Conservation (phyloP, 2,329 filamentous ascomycete genomes). For the Ophiostoma ips region DNA sequence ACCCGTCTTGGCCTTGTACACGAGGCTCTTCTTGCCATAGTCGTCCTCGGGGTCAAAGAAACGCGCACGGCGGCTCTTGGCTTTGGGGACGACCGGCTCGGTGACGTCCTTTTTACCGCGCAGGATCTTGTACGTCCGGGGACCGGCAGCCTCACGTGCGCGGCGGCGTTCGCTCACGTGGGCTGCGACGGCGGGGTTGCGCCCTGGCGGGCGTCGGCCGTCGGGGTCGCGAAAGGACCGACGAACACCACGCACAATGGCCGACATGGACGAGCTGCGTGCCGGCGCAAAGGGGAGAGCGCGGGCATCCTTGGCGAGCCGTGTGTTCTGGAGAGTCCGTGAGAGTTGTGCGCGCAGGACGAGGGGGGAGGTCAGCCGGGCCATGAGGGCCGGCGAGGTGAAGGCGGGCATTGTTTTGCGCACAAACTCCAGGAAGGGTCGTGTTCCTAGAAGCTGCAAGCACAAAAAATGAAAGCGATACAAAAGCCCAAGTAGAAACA, state of each 20-base stretch:
- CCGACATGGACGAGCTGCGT: slow-evolving; percentile 14
- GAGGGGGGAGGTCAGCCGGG: slow-evolving; percentile 1
- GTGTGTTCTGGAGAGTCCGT: not conserved
- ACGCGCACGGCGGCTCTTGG: slow-evolving; percentile 33
- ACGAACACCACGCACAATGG: slow-evolving; percentile 14
- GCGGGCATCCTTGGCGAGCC: not conserved
- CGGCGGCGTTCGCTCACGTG: slow-evolving; percentile 19
- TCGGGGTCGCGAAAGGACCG: slow-evolving; percentile 11
- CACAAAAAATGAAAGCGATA: not conserved
- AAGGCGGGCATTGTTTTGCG: slow-evolving; percentile 7
- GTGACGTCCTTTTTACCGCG: slow-evolving; percentile 41
- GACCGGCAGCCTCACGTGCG: slow-evolving; percentile 15
- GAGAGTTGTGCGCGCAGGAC: not conserved
- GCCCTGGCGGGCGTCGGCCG: slow-evolving; percentile 13
- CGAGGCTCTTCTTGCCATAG: slow-evolving; percentile 42
- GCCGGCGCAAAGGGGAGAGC: not conserved
- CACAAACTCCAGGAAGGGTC: too few species aligned
- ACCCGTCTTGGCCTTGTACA: slow-evolving; percentile 39
- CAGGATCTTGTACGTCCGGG: slow-evolving; percentile 22
- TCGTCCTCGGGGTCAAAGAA: slow-evolving; percentile 35
- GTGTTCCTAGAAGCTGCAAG: not conserved
- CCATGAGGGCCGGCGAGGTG: slow-evolving; percentile 2
- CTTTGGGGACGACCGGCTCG: slow-evolving; percentile 24
- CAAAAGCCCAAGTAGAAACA: not conserved
- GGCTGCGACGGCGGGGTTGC: slow-evolving; percentile 8